Percentiles rank a stretch among this genome's conserved stretches.
Conservation (phyloP, 768 basidiomycete species). For the Suillus ampliporus region DNA sequence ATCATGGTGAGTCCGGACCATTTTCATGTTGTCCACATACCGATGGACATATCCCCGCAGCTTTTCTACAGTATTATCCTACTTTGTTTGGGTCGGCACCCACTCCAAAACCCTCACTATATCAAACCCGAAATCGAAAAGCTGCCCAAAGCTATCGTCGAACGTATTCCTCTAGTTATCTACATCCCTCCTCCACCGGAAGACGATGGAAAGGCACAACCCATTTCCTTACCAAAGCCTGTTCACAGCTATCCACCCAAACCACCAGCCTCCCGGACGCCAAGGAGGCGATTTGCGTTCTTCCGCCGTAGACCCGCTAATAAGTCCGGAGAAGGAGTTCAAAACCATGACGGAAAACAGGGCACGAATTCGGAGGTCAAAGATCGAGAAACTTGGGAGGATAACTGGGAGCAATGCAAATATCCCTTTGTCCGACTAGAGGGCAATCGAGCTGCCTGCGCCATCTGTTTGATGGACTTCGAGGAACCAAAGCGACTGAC, state of each 20-base stretch:
- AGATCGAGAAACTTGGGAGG: slow-evolving; percentile 68
- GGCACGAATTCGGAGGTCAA: slow-evolving; percentile 18
- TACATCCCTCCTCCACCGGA: slow-evolving; percentile 85
- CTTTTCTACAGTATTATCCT: slow-evolving; percentile 80
- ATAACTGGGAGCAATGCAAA: slow-evolving; percentile 75
- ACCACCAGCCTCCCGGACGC: slow-evolving; percentile 29
- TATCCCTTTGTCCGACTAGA: slow-evolving; percentile 85
- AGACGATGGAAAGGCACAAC: slow-evolving; percentile 34
- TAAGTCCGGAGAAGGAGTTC: slow-evolving; percentile 23
- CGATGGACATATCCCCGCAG: slow-evolving; percentile 41
- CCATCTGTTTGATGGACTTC: slow-evolving; percentile 86
- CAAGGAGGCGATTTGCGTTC: slow-evolving; percentile 60
- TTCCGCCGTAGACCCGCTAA: slow-evolving; percentile 40
- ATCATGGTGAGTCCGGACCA: slow-evolving; percentile 62
- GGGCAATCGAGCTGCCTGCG: slow-evolving; percentile 83
- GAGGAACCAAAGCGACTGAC: slow-evolving; percentile 64
- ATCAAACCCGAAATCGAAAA: slow-evolving; percentile 84
- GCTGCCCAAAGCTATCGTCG: slow-evolving; percentile 71
- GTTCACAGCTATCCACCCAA: slow-evolving; percentile 70
- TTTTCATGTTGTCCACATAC: not conserved
- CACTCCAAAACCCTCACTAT: slow-evolving; percentile 71
- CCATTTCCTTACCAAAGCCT: slow-evolving; percentile 51
- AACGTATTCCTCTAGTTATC: slow-evolving; percentile 81
- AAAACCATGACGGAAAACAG: slow-evolving; percentile 21
- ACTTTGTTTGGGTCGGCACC: slow-evolving; percentile 80